Base-by-base conservation (phyloP, 2,329 filamentous ascomycete genomes). In the Ampelomyces quisqualis region DNA sequence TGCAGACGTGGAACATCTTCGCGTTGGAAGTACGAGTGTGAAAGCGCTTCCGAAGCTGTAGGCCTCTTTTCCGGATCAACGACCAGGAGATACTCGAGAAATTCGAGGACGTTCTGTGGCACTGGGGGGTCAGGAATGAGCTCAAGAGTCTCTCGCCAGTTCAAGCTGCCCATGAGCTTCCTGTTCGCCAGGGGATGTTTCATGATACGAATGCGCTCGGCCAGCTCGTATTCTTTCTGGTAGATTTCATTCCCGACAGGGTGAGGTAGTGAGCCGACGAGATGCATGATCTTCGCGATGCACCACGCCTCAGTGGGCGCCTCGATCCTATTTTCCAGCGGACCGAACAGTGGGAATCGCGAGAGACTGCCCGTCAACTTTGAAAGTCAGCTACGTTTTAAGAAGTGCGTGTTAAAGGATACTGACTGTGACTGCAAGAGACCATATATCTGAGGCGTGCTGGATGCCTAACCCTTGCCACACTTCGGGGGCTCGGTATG, bases 371-470 rank as follows among this genome's bases (percentile, higher is more conserved):
- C 40, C 32, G 46, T 40, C 33, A 57, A 41, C 52, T 59, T 38
- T 26, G 23, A 26, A 8, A 26, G 15, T 51, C 39, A 51, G 43
- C 27, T 13, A 19, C 24, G 22, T 8, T 14, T 26, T 14, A 10
- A 8, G 21, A 26, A 29, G 14, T n/a, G n/a, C n/a, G n/a, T n/a
- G n/a, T n/a, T n/a, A 30, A 10, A 42, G 34, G n/a, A 2, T 27
- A 47, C 42, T 40, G 28, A 56, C 51, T 13, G 55, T 56, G 30
- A 49, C 46, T 27, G 43, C 54, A 11, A 58, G 19, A 15, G 49
- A 57, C 54, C 54, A 58, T 21, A 58, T 42, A 46, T 59, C 52
- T 20, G 54, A 48, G 13, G 50, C 38, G 27, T 49, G 54, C 22
- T 32, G 47, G 36, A 45, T 48, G 8, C 47, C 43, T 9, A 49